Evolutionary conservation across 2,329 filamentous ascomycete genomes (phyloP), one percentile per base, ranked within the genome.

Genomic region (Teratosphaeria viscida): DNA sequence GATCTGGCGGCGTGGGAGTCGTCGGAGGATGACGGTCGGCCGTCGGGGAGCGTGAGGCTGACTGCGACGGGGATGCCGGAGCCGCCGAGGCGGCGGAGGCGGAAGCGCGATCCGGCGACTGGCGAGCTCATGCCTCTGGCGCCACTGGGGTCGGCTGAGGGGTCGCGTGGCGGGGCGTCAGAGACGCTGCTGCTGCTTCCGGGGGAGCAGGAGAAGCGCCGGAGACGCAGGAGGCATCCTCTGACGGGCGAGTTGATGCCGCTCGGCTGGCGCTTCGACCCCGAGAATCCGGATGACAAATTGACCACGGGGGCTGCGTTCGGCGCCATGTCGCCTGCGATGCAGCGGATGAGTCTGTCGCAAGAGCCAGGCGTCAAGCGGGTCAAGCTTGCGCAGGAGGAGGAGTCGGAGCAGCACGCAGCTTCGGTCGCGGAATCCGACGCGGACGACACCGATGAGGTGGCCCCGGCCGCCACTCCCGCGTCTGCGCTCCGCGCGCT

Each of bases 161-260:
- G 11, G 49, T 11, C 29, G 5, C 12, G 55, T 43, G 29, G 27
- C 39, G 29, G 27, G 32, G 23, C 43, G 19, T 5, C 43, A 19
- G 23, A 49, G 43, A 49, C 23, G 43, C 43, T 23, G 43, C 43
- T 19, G 6, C 43, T 5, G 8, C 6, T 19, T 16, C 23, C 23
- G 23, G 23, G 23, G 23, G 32, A 60, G 56, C 35, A 57, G 56
- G 60, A 63, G 26, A 71, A 70, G 56, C 63, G 67, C 14, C 63
- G 55, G 7, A 60, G 70, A 56, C 66, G 70, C 2, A 63, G 63
- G 59, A 55, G 69, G 26, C 69, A 72, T 63, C 70, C 69, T 2
- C 14, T 65, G 14, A 72, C 70, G 2, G 61, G 64, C 5, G 68
- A 69, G 57, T 61, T 72, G 2, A 72, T 72, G 70, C 69, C 69